Evolutionary conservation across 345 rosid species (phyloP).

Genomic region (Syzygium grande): DNA sequence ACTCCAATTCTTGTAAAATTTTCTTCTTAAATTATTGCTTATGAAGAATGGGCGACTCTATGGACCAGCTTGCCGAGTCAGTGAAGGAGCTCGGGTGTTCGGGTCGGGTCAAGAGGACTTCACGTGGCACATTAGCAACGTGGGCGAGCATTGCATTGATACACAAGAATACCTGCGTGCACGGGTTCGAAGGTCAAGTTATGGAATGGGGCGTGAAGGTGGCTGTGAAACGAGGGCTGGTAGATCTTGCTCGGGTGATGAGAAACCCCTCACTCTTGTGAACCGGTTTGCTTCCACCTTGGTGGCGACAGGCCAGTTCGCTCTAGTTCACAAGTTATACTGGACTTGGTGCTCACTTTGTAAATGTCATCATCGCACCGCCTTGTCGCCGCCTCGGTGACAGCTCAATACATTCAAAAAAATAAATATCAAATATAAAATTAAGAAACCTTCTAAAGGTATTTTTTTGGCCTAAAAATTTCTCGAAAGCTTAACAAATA

Average conservation of each 20-base stretch:
- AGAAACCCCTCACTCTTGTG: not conserved
- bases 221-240: not conserved
- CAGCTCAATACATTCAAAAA: not conserved
- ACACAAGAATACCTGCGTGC: not conserved
- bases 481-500: not conserved
- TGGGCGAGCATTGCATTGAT: not conserved
- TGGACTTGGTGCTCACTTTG: not conserved
- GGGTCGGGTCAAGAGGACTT: not conserved
- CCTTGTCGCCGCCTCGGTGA: not conserved
- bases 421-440: not conserved
- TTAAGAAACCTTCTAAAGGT: not conserved
- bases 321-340: not conserved
- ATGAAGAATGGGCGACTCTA: too few relatives aligned
- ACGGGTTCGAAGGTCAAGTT: not conserved
- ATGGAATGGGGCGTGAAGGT: not conserved
- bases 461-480: not conserved
- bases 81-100: too few relatives aligned
- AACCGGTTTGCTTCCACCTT: not conserved
- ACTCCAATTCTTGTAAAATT: not conserved
- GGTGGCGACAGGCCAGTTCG: rapidly evolving
- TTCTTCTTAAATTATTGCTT: too few relatives aligned
- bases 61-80: too few relatives aligned
- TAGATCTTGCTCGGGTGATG: not conserved
- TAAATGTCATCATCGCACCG: not conserved
- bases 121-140: not conserved